These are phyloP conservation scores for Plasmodium gaboni DNA, from an alignment of 169 alveolate genomes.

Conservation along the genomic window DNA sequence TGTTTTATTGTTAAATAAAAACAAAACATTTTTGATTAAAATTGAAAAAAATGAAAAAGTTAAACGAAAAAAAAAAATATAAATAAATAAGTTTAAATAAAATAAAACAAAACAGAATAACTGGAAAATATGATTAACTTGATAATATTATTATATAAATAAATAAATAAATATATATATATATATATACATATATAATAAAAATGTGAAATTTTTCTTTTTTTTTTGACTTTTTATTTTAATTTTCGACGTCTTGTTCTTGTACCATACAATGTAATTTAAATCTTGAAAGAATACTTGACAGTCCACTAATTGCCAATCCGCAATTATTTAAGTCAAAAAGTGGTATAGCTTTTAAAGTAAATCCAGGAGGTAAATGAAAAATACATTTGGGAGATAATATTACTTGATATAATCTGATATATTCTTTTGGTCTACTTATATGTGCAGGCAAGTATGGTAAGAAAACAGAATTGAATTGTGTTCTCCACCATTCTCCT, in stretches of 20 bases:
- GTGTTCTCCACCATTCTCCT: slow-evolving; percentile 85
- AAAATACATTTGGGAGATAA: slow-evolving; percentile 47
- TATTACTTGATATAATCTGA: slow-evolving; percentile 51
- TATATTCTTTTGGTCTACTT: slow-evolving; percentile 80
- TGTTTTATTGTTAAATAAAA: no score
- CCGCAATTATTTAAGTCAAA: slow-evolving; percentile 54
- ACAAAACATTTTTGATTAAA: no score
- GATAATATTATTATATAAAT: no score
- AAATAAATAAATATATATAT: no score
- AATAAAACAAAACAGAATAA: neutral
- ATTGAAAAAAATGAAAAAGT: no score
- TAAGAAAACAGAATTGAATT: slow-evolving; percentile 78
- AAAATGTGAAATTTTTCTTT: neutral
- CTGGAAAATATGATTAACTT: neutral
- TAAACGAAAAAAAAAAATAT: no score
- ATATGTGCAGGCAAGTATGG: slow-evolving; percentile 84
- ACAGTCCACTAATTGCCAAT: slow-evolving; percentile 36
- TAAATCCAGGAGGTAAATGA: slow-evolving; percentile 73
- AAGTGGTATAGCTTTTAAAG: slow-evolving; percentile 60
- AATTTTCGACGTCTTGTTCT: neutral
- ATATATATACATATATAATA: neutral
- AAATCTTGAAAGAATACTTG: slow-evolving; percentile 56
- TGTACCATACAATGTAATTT: slow-evolving; percentile 59
- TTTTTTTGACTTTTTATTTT: neutral
- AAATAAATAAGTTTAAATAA: no score